These are phyloP conservation scores for Moesziomyces parantarcticus DNA, from an alignment of 1,284 basidiomycete genomes.

Conservation along the genomic window DNA sequence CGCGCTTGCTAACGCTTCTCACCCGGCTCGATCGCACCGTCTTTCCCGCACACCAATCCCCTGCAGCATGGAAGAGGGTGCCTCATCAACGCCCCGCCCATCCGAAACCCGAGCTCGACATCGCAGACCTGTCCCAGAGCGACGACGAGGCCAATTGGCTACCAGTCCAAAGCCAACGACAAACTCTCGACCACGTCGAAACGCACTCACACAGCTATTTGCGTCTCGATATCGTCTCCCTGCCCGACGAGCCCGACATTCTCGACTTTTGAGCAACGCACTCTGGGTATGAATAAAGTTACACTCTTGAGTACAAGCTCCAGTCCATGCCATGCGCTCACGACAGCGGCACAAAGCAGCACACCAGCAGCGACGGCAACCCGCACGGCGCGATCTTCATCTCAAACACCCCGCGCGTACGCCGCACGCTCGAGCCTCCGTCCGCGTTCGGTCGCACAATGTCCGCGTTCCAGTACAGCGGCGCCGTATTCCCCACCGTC, in stretches of 20 bases:
- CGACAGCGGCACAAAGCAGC: conserved; percentile 38
- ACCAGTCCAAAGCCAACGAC: not conserved
- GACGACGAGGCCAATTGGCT: not conserved
- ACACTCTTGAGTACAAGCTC: not conserved
- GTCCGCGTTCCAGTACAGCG: conserved; percentile 49
- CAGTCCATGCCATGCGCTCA: not conserved
- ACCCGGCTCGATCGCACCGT: conserved; percentile 6
- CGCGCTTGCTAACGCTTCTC: conserved; percentile 9
- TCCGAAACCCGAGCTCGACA: not conserved
- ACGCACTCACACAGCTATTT: not conserved
- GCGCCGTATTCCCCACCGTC: conserved; percentile 20
- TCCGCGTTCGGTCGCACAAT: conserved; percentile 21
- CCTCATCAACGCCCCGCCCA: not conserved
- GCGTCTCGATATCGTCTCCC: not conserved
- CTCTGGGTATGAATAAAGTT: no score
- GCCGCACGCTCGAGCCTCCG: conserved; percentile 11
- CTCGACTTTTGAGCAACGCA: not conserved
- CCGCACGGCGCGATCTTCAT: conserved; percentile 55
- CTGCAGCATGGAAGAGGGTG: not conserved
- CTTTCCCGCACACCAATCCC: not conserved
- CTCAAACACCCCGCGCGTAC: conserved; percentile 42
- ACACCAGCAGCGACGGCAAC: conserved; percentile 43
- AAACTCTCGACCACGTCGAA: not conserved
- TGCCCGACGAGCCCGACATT: not conserved
- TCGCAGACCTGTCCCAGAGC: not conserved